A percentile compares a stretch with the other conserved stretches of the same genome.
Conservation (phyloP, 495 filamentous ascomycete genomes). For the Recurvomyces mirabilis region DNA sequence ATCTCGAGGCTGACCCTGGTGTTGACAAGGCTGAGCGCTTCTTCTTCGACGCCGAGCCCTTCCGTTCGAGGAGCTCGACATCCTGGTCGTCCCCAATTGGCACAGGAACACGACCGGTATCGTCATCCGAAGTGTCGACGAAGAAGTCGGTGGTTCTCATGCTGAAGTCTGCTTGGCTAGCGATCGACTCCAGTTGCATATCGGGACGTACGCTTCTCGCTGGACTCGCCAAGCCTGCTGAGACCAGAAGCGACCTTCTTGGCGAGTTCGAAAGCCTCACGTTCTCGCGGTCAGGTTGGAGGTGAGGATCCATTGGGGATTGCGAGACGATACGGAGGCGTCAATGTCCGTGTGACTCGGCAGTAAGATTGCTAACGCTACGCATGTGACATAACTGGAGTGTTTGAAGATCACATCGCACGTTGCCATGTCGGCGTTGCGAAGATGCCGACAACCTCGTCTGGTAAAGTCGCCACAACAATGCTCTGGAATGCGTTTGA, state of each 20-base stretch:
- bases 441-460: too few species aligned
- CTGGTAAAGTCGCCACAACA: constrained; percentile 6
- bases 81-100: neutral
- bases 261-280: constrained; percentile 8
- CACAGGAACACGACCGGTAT: neutral
- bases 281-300: constrained; percentile 5
- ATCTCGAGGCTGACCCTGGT: neutral
- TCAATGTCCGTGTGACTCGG: neutral
- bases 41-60: constrained; percentile 2
- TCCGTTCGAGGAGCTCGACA: constrained; percentile 2
- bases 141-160: constrained; percentile 20
- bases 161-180: constrained; percentile 14
- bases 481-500: constrained; percentile 1
- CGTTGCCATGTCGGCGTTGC: neutral
- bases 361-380: too few species aligned
- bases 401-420: neutral
- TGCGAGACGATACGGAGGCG: neutral
- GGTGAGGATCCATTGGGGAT: constrained; percentile 4
- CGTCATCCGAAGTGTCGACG: constrained; percentile 20
- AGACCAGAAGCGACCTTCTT: constrained; percentile 13
- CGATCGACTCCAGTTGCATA: constrained; percentile 20
- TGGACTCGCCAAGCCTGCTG: constrained; percentile 4
- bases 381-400: neutral
- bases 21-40: neutral
- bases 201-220: constrained; percentile 9